Evolutionary conservation across 225 moss, liverwort and hornwort species (phyloP).

Genomic region (Polytrichum commune): DNA sequence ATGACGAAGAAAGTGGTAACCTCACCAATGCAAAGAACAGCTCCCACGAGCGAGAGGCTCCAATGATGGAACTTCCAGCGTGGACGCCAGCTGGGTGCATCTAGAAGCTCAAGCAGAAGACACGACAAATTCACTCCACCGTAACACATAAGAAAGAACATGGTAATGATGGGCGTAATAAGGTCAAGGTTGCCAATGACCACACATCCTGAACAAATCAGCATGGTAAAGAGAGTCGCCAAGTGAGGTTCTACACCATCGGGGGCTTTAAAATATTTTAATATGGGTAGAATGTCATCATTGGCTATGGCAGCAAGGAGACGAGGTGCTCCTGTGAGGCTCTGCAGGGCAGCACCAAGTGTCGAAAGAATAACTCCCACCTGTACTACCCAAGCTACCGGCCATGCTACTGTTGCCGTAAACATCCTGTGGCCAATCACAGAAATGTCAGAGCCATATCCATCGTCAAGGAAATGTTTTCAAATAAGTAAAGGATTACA

Average conservation of each 20-base stretch:
- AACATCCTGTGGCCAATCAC: slow-evolving; percentile 69
- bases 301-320: slow-evolving; percentile 97
- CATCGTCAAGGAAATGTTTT: no score
- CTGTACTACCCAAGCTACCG: slow-evolving; percentile 91
- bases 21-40: slow-evolving; percentile 86
- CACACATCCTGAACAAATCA: slow-evolving; percentile 96
- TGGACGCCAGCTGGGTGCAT: slow-evolving; percentile 99
- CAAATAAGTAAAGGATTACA: no score
- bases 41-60: slow-evolving; percentile 92
- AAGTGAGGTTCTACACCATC: slow-evolving; percentile 89
- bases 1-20: background rate
- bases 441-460: slow-evolving; percentile 2
- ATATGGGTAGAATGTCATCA: slow-evolving; percentile 88
- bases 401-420: slow-evolving; percentile 97
- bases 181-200: slow-evolving; percentile 97
- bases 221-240: slow-evolving; percentile 93
- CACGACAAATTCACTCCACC: slow-evolving; percentile 96
- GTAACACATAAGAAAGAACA: slow-evolving; percentile 98
- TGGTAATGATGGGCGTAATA: slow-evolving; percentile 92
- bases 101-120: slow-evolving; percentile 92
- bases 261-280: slow-evolving; percentile 96
- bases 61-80: slow-evolving; percentile 99
- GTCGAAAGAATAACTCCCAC: slow-evolving; percentile 98
- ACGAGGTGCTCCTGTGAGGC: slow-evolving; percentile 96
- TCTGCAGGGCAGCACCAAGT: slow-evolving; percentile 97